These are phyloP conservation scores for Chaetomium globosum DNA, from an alignment of 2,329 filamentous ascomycete genomes.

Conservation along the genomic window DNA sequence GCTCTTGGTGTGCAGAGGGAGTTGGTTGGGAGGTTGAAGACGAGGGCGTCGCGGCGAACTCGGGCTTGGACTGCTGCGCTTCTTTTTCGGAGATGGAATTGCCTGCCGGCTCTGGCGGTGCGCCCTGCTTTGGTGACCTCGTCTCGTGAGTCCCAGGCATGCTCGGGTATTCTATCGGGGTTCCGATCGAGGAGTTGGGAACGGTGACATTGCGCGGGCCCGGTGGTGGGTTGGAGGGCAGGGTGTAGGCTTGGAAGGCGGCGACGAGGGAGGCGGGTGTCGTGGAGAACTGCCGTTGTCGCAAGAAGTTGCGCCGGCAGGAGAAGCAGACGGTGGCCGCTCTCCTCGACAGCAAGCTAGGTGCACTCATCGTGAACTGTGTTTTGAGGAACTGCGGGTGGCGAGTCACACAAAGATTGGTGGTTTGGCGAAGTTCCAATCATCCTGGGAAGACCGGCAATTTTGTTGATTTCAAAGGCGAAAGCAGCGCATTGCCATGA, in stretches of 20 bases:
- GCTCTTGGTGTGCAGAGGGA: constrained; percentile 37
- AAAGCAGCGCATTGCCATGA: constrained; percentile 28
- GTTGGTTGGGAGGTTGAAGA: constrained; percentile 33
- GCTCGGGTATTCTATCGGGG: constrained; percentile 42
- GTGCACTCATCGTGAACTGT: constrained; percentile 48
- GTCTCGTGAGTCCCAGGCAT: constrained; percentile 58
- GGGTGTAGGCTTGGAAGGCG: constrained; percentile 57
- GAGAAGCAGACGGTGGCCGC: constrained; percentile 46
- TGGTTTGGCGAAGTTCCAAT: background rate
- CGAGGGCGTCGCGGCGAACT: constrained; percentile 32
- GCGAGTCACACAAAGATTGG: background rate
- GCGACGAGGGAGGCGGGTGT: constrained; percentile 37
- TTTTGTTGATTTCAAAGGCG: constrained; percentile 23
- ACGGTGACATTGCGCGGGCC: constrained; percentile 49
- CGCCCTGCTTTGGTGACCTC: constrained; percentile 43
- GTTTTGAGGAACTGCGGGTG: background rate
- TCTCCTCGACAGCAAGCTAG: constrained; percentile 43
- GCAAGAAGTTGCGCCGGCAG: constrained; percentile 47
- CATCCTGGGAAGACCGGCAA: background rate
- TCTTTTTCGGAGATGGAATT: constrained; percentile 60
- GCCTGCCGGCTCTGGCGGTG: constrained; percentile 7
- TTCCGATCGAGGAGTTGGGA: constrained; percentile 53
- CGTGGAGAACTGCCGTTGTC: constrained; percentile 48
- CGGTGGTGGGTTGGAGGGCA: constrained; percentile 48
- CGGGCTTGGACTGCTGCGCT: constrained; percentile 66